Conservation (phyloP, 257 asterid genomes). For the Oldenlandia corymbosa region DNA sequence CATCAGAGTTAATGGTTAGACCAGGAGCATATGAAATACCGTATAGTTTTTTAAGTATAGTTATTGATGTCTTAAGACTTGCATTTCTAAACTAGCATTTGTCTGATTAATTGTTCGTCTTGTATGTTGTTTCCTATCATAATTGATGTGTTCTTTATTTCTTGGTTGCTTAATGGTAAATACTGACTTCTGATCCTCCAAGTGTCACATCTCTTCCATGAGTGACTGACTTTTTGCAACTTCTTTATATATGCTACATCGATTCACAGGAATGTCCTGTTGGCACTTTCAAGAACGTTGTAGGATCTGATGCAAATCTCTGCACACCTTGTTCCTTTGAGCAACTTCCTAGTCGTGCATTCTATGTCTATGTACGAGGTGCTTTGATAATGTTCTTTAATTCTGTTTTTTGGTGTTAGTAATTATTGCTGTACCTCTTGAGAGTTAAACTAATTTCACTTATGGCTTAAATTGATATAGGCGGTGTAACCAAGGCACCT, state of each 20-base stretch:
- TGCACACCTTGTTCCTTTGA: conserved; percentile 72
- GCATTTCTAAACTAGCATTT: background rate
- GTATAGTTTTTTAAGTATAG: background rate
- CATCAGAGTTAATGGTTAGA: background rate
- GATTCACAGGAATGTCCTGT: conserved; percentile 69
- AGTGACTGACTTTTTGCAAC: background rate
- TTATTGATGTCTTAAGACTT: background rate
- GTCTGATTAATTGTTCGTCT: background rate
- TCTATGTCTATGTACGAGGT: conserved; percentile 79
- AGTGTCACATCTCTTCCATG: background rate
- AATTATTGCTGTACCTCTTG: background rate
- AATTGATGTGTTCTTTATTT: background rate
- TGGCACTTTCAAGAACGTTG: conserved; percentile 75
- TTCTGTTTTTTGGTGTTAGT: conserved; percentile 1
- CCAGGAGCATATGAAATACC: background rate
- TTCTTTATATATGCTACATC: background rate
- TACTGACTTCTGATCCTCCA: background rate
- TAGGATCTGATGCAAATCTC: conserved; percentile 76
- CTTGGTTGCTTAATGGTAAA: background rate
- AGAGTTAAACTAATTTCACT: conserved; percentile 19
- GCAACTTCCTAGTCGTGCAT: conserved; percentile 81
- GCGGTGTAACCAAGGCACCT: conserved; percentile 71
- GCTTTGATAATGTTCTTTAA: conserved; percentile 23
- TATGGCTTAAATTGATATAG: conserved; percentile 42
- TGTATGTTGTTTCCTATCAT: background rate